Conservation (phyloP, 208 protist genomes). For the Balamuthia mandrillaris region DNA sequence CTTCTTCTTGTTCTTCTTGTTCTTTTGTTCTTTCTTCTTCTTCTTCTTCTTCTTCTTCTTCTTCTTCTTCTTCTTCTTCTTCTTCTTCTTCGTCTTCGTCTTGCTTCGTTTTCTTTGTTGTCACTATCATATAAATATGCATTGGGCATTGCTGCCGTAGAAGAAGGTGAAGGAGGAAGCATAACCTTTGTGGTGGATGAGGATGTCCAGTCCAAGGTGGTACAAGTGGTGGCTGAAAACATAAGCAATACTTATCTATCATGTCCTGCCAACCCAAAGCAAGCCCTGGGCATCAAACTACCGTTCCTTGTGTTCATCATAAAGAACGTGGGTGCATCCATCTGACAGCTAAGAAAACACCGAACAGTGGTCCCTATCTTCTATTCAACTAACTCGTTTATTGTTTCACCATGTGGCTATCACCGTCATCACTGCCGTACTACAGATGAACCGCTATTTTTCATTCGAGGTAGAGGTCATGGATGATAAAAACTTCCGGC, state of each 20-base stretch:
- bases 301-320: conserved; percentile 99
- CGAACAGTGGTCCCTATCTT: too few species aligned
- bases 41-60: neutral
- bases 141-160: conserved; percentile 89
- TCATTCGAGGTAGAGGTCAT: conserved; percentile 98
- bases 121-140: neutral
- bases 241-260: conserved; percentile 96
- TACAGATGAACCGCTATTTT: conserved; percentile 95
- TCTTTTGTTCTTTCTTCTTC: too few species aligned
- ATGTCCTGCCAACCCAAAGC: conserved; percentile 90
- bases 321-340: conserved; percentile 86
- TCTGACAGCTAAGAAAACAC: too few species aligned
- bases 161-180: conserved; percentile 88
- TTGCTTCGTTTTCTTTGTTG: neutral
- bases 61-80: neutral
- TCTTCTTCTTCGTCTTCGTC: neutral
- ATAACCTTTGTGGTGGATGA: conserved; percentile 87
- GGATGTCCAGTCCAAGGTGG: conserved; percentile 96
- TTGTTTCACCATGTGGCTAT: neutral
- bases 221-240: conserved; percentile 98
- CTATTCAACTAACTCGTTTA: neutral
- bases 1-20: too few species aligned
- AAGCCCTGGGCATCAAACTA: conserved; percentile 98
- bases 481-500: conserved; percentile 97
- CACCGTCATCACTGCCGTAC: neutral